Base-by-base conservation (phyloP, 768 basidiomycete genomes). In the Leccinum uliginosum region DNA sequence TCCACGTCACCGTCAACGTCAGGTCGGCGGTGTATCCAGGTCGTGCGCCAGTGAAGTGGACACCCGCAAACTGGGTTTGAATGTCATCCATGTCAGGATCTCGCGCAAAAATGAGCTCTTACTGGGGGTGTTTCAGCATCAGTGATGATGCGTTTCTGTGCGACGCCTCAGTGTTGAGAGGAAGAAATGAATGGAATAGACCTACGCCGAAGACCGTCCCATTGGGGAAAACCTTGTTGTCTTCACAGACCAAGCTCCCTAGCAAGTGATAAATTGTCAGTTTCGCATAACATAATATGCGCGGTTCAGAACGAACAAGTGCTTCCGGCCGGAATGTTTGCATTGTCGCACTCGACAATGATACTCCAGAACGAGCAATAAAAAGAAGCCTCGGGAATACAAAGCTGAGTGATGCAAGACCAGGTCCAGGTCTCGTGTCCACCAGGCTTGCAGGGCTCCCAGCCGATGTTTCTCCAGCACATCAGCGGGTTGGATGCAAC, bases 341-440 rank as follows among this genome's bases (percentile, higher is more conserved):
- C 14, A 23, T 30, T 60, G 45, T 54, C 44, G n/a, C 59, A 59
- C 21, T 54, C 53, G 26, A 60, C 7, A 26, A 60, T 51, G 53
- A 59, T 54, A n/a, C 53, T 59, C 52, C 57, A 60, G 53, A 54
- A 60, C 3, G 43, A 3, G 26, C n/a, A 54, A n/a, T 26, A 12
- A 15, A 8, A 54, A 10, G 50, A 17, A 11, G 30, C 11, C 2
- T 54, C 49, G 0, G 59, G 57, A 11, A 60, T 51, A 27, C 29
- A 21, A 26, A 60, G 53, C 5, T n/a, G 59, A 10, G 59, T 60
- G 17, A 2, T 12, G 34, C 58, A 59, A 21, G 5, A 17, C 58
- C 58, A 59, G 6, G 30, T 23, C 26, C 21, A 51, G 30, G n/a
- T 48, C 15, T 38, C 12, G 0, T 40, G 23, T 14, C 27, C 53